phyloP scores from a whole-genome alignment of 805 yeast genomes.

The Sungouiozyma ichnusensis region DNA sequence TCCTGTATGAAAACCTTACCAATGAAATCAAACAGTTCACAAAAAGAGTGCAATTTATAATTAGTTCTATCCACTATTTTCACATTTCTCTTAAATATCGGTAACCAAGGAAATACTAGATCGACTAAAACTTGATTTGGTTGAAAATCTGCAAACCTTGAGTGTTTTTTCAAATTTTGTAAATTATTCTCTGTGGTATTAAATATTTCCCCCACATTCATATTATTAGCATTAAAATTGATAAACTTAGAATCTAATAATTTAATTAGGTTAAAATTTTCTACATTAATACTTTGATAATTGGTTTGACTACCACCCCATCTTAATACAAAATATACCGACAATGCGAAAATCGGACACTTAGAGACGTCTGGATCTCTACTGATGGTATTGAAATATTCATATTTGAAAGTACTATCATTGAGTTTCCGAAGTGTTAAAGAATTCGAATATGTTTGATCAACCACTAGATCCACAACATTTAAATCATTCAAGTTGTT shows the following conservation, averaged over 20 bases:
- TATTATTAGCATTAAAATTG: conserved; percentile 6
- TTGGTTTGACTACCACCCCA: conserved; percentile 10
- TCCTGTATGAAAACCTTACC: conserved; percentile 25
- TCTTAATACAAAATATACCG: conserved; percentile 25
- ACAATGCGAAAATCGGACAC: conserved; percentile 27
- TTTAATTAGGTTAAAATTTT: conserved; percentile 15
- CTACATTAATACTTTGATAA: conserved; percentile 17
- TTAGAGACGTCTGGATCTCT: conserved; percentile 24
- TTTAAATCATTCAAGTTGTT: conserved; percentile 13
- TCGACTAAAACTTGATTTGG: conserved; percentile 17
- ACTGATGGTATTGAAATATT: conserved; percentile 26
- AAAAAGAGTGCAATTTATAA: conserved; percentile 24
- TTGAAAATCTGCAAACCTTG: conserved; percentile 15
- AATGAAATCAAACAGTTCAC: conserved; percentile 26
- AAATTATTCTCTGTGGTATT: conserved; percentile 5
- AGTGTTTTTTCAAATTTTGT: conserved; percentile 6
- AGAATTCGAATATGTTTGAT: conserved; percentile 28
- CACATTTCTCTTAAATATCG: conserved; percentile 20
- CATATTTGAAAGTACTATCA: conserved; percentile 17
- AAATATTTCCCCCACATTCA: conserved; percentile 1
- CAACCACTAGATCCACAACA: conserved; percentile 25
- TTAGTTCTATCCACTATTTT: conserved; percentile 22
- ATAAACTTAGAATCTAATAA: conserved; percentile 16
- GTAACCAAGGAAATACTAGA: conserved; percentile 26
- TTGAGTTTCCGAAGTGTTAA: conserved; percentile 27